Conservation (phyloP, 257 asterid species). For the Salvia splendens region DNA sequence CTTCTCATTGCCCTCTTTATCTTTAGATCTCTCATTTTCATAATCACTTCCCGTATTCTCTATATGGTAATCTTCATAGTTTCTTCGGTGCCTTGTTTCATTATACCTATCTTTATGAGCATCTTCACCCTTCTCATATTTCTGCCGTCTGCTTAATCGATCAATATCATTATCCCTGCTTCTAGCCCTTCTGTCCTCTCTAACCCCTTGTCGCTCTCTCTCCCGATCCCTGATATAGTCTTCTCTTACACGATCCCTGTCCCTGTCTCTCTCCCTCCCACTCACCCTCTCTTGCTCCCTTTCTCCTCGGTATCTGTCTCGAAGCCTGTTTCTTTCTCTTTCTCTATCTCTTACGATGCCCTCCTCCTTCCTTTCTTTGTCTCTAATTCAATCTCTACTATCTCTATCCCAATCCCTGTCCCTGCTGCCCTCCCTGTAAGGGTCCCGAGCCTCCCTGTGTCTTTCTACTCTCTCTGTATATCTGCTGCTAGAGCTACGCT, state of each 20-base stretch:
- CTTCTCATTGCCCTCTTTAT: constrained; percentile 36
- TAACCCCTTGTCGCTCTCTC: constrained; percentile 45
- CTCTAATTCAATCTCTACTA: constrained; percentile 33
- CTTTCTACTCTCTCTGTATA: constrained; percentile 46
- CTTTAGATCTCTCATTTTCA: constrained; percentile 38
- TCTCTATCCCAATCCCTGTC: constrained; percentile 47
- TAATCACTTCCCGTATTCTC: constrained; percentile 43
- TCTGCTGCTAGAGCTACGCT: constrained; percentile 60
- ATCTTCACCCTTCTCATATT: constrained; percentile 48
- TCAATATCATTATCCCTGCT: constrained; percentile 49
- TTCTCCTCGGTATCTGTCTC: constrained; percentile 39
- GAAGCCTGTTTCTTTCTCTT: constrained; percentile 38
- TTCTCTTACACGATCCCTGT: constrained; percentile 41
- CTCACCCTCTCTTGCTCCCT: constrained; percentile 44
- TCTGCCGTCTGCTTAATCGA: constrained; percentile 46
- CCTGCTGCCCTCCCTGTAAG: constrained; percentile 56
- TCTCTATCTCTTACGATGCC: constrained; percentile 37
- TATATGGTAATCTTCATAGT: constrained; percentile 45
- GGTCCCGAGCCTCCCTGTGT: constrained; percentile 37
- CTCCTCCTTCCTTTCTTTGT: constrained; percentile 37
- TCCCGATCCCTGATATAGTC: constrained; percentile 44
- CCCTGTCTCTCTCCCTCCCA: constrained; percentile 42
- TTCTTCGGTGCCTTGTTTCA: constrained; percentile 57
- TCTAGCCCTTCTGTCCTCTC: constrained; percentile 44
- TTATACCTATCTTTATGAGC: constrained; percentile 47